Conservation (phyloP, 345 rosid species). For the Arabis hirsuta region DNA sequence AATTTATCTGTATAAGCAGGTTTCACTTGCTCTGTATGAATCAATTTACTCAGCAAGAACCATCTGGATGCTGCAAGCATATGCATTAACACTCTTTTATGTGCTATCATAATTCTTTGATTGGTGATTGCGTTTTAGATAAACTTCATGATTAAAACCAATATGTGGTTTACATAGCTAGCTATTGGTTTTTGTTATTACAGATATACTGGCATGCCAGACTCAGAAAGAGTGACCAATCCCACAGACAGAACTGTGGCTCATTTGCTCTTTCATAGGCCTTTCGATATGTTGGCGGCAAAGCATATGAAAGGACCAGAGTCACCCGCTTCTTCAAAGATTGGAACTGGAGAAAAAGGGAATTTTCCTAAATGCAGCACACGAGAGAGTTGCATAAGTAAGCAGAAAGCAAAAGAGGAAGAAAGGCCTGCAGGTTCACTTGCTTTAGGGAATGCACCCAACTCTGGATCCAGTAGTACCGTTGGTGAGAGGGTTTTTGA, state of each 20-base stretch:
- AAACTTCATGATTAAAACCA: slow-evolving; percentile 11
- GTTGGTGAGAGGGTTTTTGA: slow-evolving; percentile 42
- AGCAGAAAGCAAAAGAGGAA: slow-evolving; percentile 45
- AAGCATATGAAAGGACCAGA: slow-evolving; percentile 61
- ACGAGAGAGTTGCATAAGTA: slow-evolving; percentile 39
- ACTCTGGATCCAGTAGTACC: slow-evolving; percentile 50
- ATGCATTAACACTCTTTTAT: not conserved
- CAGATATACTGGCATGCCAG: slow-evolving; percentile 60
- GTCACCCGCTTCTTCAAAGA: slow-evolving; percentile 59
- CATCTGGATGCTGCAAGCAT: slow-evolving; percentile 1
- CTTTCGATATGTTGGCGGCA: slow-evolving; percentile 49
- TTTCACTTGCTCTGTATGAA: slow-evolving; percentile 7
- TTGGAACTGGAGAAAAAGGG: slow-evolving; percentile 45
- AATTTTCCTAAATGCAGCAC: slow-evolving; percentile 39
- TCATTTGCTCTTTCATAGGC: slow-evolving; percentile 84
- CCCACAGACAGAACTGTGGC: slow-evolving; percentile 88
- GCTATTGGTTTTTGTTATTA: slow-evolving; percentile 35
- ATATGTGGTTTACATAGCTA: slow-evolving; percentile 18
- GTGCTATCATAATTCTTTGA: not conserved
- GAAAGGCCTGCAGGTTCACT: slow-evolving; percentile 40
- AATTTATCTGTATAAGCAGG: not conserved
- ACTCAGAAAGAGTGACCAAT: slow-evolving; percentile 83
- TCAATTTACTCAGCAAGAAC: not conserved
- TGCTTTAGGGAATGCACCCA: slow-evolving; percentile 46
- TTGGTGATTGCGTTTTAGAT: not conserved